A percentile compares a stretch with the other conserved stretches of the same genome.
phyloP scores from a whole-genome alignment of 2,329 filamentous ascomycete genomes.

The Penicillium fuscoglaucum region DNA sequence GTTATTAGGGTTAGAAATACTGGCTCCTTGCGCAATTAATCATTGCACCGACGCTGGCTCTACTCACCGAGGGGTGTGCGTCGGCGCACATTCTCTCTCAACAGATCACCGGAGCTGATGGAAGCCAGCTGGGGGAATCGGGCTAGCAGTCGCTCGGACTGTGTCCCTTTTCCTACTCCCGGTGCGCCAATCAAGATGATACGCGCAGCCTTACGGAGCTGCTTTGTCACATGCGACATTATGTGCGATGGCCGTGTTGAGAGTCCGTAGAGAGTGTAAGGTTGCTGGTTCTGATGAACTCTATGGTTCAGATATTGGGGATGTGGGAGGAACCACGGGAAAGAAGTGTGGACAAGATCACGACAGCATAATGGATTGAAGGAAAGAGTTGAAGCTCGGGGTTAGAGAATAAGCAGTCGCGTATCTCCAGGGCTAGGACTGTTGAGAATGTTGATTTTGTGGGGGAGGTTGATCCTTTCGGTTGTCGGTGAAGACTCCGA shows the following conservation, averaged over 20 bases:
- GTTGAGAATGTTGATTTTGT: constrained; percentile 25
- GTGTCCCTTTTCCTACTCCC: constrained; percentile 96
- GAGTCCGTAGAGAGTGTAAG: background rate
- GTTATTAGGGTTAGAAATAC: constrained; percentile 19
- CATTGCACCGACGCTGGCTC: background rate
- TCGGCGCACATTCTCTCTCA: constrained; percentile 88
- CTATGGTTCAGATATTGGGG: constrained; percentile 6
- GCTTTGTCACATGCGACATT: constrained; percentile 41
- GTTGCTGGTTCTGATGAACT: constrained; percentile 6
- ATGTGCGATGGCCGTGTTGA: background rate
- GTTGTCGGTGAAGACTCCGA: constrained; percentile 36
- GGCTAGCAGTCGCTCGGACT: constrained; percentile 82
- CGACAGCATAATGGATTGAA: constrained; percentile 8
- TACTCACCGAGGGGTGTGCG: constrained; percentile 76
- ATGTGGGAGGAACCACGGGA: constrained; percentile 1
- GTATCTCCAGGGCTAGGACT: constrained; percentile 3
- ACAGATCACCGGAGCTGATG: constrained; percentile 89
- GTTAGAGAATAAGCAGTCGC: constrained; percentile 7
- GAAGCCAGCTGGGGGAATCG: constrained; percentile 86
- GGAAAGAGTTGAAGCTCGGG: constrained; percentile 8
- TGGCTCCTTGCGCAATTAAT: background rate
- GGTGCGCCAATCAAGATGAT: constrained; percentile 94
- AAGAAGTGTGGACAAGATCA: background rate
- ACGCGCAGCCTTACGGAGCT: constrained; percentile 77
- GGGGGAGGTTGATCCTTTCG: constrained; percentile 33